A percentile compares a stretch with the other conserved stretches of the same genome.
Conservation (phyloP, 495 filamentous ascomycete genomes). For the Penicillium silybi region DNA sequence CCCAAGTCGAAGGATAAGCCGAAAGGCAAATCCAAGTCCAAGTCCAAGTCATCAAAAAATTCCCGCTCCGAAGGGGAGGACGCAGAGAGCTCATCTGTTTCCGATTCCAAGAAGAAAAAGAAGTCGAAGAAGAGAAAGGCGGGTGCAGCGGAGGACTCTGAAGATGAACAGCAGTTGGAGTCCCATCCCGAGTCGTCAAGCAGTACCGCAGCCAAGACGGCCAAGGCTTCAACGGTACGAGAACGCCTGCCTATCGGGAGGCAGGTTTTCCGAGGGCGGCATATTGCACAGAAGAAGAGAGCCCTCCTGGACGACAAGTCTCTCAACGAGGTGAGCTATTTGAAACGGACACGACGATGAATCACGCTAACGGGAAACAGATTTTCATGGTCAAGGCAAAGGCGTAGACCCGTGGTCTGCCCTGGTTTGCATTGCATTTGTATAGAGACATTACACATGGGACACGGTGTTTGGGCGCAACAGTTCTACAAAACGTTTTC, state of each 20-base stretch:
- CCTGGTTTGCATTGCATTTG: slow-evolving; percentile 2
- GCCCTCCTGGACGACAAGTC: slow-evolving; percentile 68
- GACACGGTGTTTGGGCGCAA: slow-evolving; percentile 8
- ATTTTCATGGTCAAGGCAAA: slow-evolving; percentile 70
- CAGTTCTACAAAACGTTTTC: background rate
- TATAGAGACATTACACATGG: slow-evolving; percentile 6
- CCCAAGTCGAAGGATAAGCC: slow-evolving; percentile 6
- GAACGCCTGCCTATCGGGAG: slow-evolving; percentile 49
- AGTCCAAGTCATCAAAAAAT: slow-evolving; percentile 24
- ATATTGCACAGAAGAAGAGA: slow-evolving; percentile 75
- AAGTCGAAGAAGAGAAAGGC: slow-evolving; percentile 52
- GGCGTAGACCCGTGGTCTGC: too few species aligned
- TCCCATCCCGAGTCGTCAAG: slow-evolving; percentile 14
- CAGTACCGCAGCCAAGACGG: slow-evolving; percentile 15
- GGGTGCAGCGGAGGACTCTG: slow-evolving; percentile 23
- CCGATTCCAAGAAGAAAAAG: slow-evolving; percentile 36
- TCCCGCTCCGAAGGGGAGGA: slow-evolving; percentile 14
- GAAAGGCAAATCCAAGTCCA: slow-evolving; percentile 20
- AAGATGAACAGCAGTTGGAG: slow-evolving; percentile 9
- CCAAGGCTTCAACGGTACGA: slow-evolving; percentile 17
- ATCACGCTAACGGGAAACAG: slow-evolving; percentile 44
- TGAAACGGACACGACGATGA: background rate
- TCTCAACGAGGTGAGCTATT: slow-evolving; percentile 64
- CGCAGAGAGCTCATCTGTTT: slow-evolving; percentile 8
- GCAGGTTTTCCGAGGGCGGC: slow-evolving; percentile 62